These are phyloP conservation scores for Alternaria novae-zelandiae DNA, from an alignment of 2,329 filamentous ascomycete genomes.

Conservation along the genomic window DNA sequence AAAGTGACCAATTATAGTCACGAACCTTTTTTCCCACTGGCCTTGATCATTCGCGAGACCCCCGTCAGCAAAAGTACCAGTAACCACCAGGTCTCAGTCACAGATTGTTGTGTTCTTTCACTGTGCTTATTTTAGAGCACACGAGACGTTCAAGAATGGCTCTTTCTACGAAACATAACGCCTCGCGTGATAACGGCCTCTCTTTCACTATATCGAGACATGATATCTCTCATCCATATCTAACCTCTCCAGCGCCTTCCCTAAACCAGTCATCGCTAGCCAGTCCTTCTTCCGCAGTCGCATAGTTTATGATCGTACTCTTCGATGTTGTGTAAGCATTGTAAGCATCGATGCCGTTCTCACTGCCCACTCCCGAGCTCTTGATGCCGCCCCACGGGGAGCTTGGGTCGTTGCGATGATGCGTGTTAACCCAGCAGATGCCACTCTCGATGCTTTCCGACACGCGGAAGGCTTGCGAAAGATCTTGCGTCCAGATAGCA, in stretches of 20 bases:
- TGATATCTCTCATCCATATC: constrained; percentile 58
- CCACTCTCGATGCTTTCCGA: constrained; percentile 57
- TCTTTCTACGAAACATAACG: background rate
- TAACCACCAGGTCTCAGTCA: background rate
- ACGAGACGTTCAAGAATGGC: background rate
- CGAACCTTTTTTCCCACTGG: background rate
- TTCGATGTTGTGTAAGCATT: constrained; percentile 60
- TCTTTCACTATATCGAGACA: background rate
- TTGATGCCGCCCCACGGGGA: constrained; percentile 73
- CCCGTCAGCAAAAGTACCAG: background rate
- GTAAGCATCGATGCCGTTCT: constrained; percentile 68
- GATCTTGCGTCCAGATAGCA: constrained; percentile 59
- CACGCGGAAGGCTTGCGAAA: constrained; percentile 57
- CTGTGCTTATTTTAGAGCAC: background rate
- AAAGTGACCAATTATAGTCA: background rate
- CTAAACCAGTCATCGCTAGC: constrained; percentile 72
- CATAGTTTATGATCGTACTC: constrained; percentile 74
- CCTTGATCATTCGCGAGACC: background rate
- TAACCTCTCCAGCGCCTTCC: constrained; percentile 62
- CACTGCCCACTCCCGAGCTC: constrained; percentile 70
- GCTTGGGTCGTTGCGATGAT: constrained; percentile 75
- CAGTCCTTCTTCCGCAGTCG: constrained; percentile 59
- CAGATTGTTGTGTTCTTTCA: background rate
- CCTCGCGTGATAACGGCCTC: background rate
- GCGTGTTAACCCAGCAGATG: constrained; percentile 59